Conservation (phyloP, 2,329 filamentous ascomycete genomes). For the Leptographium galeiforme region DNA sequence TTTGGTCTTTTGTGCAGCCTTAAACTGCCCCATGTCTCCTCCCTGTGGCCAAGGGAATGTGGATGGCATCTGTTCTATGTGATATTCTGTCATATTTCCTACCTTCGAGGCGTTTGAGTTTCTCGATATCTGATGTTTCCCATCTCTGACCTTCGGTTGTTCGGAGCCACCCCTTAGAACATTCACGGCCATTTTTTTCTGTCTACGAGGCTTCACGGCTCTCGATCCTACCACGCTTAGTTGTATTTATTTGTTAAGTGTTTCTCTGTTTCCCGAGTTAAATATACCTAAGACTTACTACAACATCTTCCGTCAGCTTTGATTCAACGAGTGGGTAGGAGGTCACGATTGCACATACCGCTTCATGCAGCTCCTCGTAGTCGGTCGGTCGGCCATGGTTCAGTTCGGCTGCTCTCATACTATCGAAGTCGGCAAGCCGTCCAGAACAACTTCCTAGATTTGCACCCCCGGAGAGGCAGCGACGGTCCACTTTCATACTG, state of each 20-base stretch:
- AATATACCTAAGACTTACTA: not conserved
- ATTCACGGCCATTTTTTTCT: not conserved
- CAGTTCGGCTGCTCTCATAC: no score
- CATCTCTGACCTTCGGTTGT: not conserved
- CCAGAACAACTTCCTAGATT: no score
- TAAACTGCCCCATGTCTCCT: not conserved
- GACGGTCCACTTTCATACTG: no score
- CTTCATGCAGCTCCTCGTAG: no score
- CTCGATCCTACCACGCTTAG: not conserved
- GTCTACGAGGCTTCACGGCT: not conserved
- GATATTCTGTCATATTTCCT: not conserved
- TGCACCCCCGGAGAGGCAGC: no score
- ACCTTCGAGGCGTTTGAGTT: not conserved
- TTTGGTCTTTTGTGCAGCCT: not conserved
- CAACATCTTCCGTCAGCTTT: not conserved
- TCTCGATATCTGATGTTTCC: not conserved
- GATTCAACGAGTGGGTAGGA: no score
- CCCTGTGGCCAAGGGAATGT: conserved; percentile 4
- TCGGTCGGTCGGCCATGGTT: no score
- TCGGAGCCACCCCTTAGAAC: not conserved
- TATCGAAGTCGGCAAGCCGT: no score
- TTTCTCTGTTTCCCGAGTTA: not conserved
- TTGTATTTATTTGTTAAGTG: not conserved
- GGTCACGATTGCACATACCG: not conserved
- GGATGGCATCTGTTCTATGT: not conserved